Evolutionary conservation across 2,329 filamentous ascomycete species (phyloP).

Genomic region (Cytospora leucostoma): DNA sequence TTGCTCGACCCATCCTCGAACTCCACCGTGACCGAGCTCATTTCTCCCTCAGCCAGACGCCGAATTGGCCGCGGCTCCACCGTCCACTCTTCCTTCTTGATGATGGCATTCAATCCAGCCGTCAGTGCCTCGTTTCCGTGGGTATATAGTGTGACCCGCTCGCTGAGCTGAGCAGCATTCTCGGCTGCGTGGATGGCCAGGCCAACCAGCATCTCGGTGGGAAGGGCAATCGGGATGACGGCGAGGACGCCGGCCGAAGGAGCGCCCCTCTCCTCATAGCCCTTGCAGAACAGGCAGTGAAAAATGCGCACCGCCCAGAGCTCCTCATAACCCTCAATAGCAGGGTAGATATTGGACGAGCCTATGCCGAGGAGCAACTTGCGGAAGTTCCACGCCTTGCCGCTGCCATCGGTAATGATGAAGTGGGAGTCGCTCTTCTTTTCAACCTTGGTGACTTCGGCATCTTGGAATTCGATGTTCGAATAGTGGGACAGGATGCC

Average conservation of each 20-base stretch:
- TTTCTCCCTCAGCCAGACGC: neutral
- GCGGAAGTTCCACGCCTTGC: too few species aligned
- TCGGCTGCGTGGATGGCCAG: neutral
- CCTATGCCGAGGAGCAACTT: conserved; percentile 58
- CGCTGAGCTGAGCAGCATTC: conserved; percentile 15
- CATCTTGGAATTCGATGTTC: conserved; percentile 35
- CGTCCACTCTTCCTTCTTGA: conserved; percentile 8
- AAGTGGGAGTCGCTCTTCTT: too few species aligned
- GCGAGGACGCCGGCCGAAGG: conserved; percentile 44
- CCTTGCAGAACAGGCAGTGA: conserved; percentile 62
- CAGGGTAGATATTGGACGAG: conserved; percentile 50
- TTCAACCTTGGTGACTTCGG: conserved; percentile 31
- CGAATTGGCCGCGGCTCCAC: conserved; percentile 11
- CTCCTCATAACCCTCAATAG: conserved; percentile 54
- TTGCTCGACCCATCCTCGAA: conserved; percentile 18
- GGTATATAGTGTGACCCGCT: conserved; percentile 12
- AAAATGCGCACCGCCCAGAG: conserved; percentile 57
- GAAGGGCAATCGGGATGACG: neutral
- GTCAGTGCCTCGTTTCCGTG: conserved; percentile 14
- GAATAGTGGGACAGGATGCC: conserved; percentile 39
- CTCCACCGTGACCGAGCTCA: neutral
- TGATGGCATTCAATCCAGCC: conserved; percentile 6
- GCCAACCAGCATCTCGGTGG: neutral
- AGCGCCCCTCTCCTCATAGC: conserved; percentile 56
- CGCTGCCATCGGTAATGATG: too few species aligned